Conservation (phyloP, 202 grass and related monocot genomes). For the Tripidium arundinaceum region DNA sequence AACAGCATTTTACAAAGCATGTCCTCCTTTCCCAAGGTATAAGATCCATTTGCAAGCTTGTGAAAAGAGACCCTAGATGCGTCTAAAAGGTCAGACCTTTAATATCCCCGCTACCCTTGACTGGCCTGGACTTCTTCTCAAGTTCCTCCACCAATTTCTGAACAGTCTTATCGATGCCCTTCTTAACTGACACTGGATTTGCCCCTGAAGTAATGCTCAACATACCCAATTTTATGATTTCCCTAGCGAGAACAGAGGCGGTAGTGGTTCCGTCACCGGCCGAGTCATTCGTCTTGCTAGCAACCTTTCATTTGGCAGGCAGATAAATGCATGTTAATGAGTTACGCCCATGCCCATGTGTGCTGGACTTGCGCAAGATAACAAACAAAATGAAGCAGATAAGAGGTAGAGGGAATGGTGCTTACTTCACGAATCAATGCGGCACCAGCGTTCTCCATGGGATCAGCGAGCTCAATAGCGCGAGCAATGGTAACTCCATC, state of each 20-base stretch:
- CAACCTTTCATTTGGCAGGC: constrained; percentile 47
- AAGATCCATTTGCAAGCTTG: not conserved
- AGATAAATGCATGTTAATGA: not conserved
- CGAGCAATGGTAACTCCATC: constrained; percentile 86
- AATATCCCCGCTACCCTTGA: constrained; percentile 82
- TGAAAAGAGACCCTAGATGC: not conserved
- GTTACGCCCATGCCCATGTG: not conserved
- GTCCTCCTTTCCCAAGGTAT: not conserved
- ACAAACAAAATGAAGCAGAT: not conserved
- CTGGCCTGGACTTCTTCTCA: constrained; percentile 72
- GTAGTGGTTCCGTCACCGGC: constrained; percentile 85
- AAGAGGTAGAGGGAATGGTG: not conserved
- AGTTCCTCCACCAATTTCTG: constrained; percentile 65
- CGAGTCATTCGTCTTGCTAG: constrained; percentile 89
- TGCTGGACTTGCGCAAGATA: not conserved
- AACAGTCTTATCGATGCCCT: constrained; percentile 91
- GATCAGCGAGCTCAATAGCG: constrained; percentile 77
- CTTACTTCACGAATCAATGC: constrained; percentile 76
- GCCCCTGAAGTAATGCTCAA: constrained; percentile 85
- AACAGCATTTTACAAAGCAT: not conserved
- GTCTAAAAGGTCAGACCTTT: constrained; percentile 44
- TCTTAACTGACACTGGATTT: constrained; percentile 94
- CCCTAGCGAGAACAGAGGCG: constrained; percentile 69
- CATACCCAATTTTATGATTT: constrained; percentile 75
- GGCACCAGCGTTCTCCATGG: constrained; percentile 92